phyloP scores from a whole-genome alignment of 2,329 filamentous ascomycete genomes.

The Setomelanomma holmii region DNA sequence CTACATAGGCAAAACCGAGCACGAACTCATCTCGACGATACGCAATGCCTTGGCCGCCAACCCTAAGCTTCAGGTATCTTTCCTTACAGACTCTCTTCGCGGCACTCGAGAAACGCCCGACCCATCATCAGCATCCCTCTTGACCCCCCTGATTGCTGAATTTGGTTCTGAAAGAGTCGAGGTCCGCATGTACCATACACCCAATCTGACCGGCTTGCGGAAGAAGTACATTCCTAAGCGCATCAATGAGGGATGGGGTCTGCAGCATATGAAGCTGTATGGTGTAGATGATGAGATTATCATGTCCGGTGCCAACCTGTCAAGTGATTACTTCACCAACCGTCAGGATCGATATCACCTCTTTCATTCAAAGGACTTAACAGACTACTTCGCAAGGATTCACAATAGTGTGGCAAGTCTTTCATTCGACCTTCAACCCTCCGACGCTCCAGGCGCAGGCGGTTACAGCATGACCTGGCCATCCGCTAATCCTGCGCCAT shows the following conservation, averaged over 20 bases:
- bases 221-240: slow-evolving; percentile 85
- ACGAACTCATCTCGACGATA: slow-evolving; percentile 83
- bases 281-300: slow-evolving; percentile 95
- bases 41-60: slow-evolving; percentile 77
- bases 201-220: slow-evolving; percentile 85
- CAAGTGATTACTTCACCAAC: slow-evolving; percentile 94
- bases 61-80: slow-evolving; percentile 79
- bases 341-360: slow-evolving; percentile 94
- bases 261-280: slow-evolving; percentile 99
- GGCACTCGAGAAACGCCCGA: slow-evolving; percentile 90
- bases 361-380: slow-evolving; percentile 79
- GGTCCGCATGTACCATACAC: slow-evolving; percentile 97
- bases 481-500: slow-evolving; percentile 72
- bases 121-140: slow-evolving; percentile 84
- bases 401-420: slow-evolving; percentile 79
- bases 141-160: slow-evolving; percentile 82
- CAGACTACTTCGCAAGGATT: slow-evolving; percentile 81
- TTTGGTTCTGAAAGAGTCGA: slow-evolving; percentile 87
- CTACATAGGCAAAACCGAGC: slow-evolving; percentile 93
- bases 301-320: slow-evolving; percentile 87
- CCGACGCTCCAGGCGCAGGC: slow-evolving; percentile 53
- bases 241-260: slow-evolving; percentile 97
- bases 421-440: slow-evolving; percentile 79
- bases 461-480: slow-evolving; percentile 76
- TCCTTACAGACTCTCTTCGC: slow-evolving; percentile 88